These are phyloP conservation scores for Fomitopsis palustris DNA, from an alignment of 1,284 basidiomycete species.

Conservation along the genomic window DNA sequence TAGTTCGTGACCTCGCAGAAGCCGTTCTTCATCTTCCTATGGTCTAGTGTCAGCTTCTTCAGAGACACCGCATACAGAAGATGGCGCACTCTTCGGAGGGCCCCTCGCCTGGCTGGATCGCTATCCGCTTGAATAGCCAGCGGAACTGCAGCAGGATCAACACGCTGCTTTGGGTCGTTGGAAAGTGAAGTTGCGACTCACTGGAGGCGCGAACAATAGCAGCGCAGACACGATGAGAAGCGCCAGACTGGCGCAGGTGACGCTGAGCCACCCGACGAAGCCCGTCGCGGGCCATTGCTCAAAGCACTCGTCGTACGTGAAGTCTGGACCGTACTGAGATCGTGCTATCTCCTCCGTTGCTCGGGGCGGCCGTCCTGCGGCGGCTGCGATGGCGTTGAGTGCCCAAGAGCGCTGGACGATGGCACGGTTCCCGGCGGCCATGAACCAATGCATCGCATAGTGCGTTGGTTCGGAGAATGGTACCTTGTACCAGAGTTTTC, in stretches of 20 bases:
- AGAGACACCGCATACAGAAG: not conserved
- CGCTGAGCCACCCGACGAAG: conserved; percentile 38
- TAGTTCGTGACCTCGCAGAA: conserved; percentile 56
- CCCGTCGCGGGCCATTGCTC: conserved; percentile 13
- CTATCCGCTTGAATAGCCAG: conserved; percentile 45
- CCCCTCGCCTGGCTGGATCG: conserved; percentile 58
- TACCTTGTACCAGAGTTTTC: conserved; percentile 48
- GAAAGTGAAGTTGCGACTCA: conserved; percentile 22
- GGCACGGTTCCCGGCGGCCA: conserved; percentile 59
- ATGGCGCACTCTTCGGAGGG: conserved; percentile 54
- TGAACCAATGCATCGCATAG: conserved; percentile 60
- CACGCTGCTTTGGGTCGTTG: not conserved
- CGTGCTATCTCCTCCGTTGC: conserved; percentile 14
- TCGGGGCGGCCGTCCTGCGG: not conserved
- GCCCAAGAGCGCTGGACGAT: conserved; percentile 81
- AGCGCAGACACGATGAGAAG: conserved; percentile 23
- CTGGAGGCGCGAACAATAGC: conserved; percentile 32
- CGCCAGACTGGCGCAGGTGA: conserved; percentile 37
- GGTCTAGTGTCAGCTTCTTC: not conserved
- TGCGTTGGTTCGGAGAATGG: conserved; percentile 40
- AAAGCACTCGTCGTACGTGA: conserved; percentile 75
- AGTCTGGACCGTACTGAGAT: conserved; percentile 56
- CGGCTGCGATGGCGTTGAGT: conserved; percentile 47
- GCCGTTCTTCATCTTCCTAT: conserved; percentile 55
- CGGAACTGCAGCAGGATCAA: conserved; percentile 39